These are phyloP conservation scores for Backusella morwellensis DNA, from an alignment of 192 early-diverging fungal genomes.

Conservation along the genomic window DNA sequence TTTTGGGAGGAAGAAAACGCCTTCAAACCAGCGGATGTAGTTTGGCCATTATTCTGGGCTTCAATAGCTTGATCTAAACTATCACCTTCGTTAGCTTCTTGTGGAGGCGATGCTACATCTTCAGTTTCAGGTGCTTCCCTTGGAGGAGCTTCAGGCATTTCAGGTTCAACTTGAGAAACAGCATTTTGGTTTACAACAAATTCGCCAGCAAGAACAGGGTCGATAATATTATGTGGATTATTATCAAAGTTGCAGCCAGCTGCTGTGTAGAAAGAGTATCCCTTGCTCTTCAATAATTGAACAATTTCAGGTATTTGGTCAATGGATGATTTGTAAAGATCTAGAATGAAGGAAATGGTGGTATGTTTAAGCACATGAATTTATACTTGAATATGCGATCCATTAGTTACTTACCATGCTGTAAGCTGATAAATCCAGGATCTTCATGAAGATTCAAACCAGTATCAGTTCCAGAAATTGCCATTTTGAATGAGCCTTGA, in stretches of 20 bases:
- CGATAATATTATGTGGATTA: neutral
- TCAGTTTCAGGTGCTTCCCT: neutral
- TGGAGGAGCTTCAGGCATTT: neutral
- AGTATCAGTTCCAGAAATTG: constrained; percentile 12
- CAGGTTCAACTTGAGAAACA: neutral
- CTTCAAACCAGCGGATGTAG: neutral
- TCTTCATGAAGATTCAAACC: constrained; percentile 30
- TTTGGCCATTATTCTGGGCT: neutral
- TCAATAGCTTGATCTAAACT: neutral
- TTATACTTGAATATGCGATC: neutral
- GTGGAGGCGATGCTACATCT: neutral
- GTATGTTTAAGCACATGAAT: neutral
- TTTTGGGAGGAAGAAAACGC: neutral
- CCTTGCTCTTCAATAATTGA: neutral
- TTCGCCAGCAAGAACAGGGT: neutral
- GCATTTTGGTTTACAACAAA: neutral
- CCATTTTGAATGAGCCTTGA: constrained; percentile 13
- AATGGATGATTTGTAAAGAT: constrained; percentile 13
- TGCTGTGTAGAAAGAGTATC: constrained; percentile 1
- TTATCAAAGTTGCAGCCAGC: constrained; percentile 5
- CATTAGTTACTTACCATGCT: constrained; percentile 22
- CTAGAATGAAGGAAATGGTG: neutral
- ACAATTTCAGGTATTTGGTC: constrained; percentile 17
- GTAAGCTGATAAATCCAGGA: constrained; percentile 35
- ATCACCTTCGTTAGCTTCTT: neutral